Evolutionary conservation across 2,329 filamentous ascomycete species (phyloP).

Genomic region (Phoma herbarum): DNA sequence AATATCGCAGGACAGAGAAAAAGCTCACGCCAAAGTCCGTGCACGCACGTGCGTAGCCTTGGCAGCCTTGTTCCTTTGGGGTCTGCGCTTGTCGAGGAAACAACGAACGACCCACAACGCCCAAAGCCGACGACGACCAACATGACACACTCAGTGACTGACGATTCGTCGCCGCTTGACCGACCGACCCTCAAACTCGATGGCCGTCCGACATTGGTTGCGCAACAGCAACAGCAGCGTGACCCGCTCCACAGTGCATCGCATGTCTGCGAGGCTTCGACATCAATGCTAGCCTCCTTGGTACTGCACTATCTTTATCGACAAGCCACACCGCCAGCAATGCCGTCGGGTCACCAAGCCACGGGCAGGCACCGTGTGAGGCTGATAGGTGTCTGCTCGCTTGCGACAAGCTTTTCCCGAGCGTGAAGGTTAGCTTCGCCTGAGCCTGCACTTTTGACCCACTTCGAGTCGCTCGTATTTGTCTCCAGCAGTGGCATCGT

Average conservation of each 20-base stretch:
- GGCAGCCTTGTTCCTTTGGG: not conserved
- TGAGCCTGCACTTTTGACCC: not conserved
- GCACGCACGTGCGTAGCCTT: not conserved
- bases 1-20: not conserved
- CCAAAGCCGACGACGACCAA: not conserved
- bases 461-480: not conserved
- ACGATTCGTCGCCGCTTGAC: not conserved
- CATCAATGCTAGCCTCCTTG: not conserved
- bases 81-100: not conserved
- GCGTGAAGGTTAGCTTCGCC: not conserved
- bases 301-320: not conserved
- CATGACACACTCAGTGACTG: not conserved
- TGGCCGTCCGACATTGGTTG: not conserved
- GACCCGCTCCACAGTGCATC: not conserved
- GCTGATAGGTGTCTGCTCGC: not conserved
- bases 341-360: not conserved
- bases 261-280: not conserved
- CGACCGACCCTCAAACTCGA: not conserved
- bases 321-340: not conserved
- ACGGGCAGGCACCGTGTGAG: not conserved
- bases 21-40: not conserved
- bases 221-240: not conserved
- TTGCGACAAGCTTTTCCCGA: not conserved
- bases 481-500: not conserved
- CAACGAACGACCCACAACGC: not conserved